Conservation (phyloP, 2,329 filamentous ascomycete species). For the Cyphellophora europaea region DNA sequence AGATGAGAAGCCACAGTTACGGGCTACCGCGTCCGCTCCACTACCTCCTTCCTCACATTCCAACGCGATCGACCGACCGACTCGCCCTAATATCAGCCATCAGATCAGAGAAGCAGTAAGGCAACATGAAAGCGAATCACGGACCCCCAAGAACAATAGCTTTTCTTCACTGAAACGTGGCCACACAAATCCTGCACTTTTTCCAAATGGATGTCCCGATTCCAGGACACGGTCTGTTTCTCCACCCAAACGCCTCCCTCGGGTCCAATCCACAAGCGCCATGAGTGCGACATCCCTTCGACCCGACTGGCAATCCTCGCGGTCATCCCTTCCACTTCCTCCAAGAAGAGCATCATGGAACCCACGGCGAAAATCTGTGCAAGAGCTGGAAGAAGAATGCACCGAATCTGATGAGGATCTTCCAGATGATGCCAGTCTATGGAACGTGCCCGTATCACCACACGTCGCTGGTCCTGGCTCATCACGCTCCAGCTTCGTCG, state of each 20-base stretch:
- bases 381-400: constrained; percentile 40
- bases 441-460: constrained; percentile 42
- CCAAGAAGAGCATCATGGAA: constrained; percentile 31
- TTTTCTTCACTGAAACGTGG: too few species aligned
- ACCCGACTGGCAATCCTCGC: constrained; percentile 11
- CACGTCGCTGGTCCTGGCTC: constrained; percentile 30
- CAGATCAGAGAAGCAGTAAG: not conserved
- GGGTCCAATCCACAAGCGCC: constrained; percentile 6
- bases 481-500: constrained; percentile 25
- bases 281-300: constrained; percentile 11
- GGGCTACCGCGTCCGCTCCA: constrained; percentile 11
- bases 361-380: constrained; percentile 33
- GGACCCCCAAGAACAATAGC: not conserved
- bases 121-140: not conserved
- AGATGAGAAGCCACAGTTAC: constrained; percentile 41
- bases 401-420: constrained; percentile 42
- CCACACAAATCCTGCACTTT: too few species aligned
- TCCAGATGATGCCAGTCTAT: constrained; percentile 40
- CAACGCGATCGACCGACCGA: too few species aligned
- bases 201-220: too few species aligned
- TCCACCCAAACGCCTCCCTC: constrained; percentile 7
- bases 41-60: too few species aligned
- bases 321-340: constrained; percentile 10
- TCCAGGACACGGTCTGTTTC: constrained; percentile 14
- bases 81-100: not conserved